Evolutionary conservation across 23 red algal genomes (phyloP), one percentile per base, ranked within the genome.

Genomic region (Gracilaria domingensis): DNA sequence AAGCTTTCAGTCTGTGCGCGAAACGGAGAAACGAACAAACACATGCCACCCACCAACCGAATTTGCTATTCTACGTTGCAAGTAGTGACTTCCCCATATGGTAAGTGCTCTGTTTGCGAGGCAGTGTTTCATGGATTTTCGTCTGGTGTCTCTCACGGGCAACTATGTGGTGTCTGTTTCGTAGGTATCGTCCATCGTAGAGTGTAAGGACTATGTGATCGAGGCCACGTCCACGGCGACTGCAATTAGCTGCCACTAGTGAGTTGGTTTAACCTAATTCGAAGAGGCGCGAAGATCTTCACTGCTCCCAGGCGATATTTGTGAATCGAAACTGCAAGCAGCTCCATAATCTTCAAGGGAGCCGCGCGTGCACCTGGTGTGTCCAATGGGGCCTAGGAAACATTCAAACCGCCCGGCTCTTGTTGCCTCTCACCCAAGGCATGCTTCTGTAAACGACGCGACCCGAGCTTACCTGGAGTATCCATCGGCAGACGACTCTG

Each of bases 41-140:
- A 92, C 32, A 92, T 92, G 89, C 89, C 89, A 13, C 66, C 79
- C 25, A 92, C 89, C 5, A 92, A 92, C 61, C 80, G 78, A 36
- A 65, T 92, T 26, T 92, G 89, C 44, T 92, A 76, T 42, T 42
- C 66, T 0, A 75, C 89, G 4, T 57, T 92, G 44, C 79, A 83
- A 51, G 67, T 84, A 38, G 37, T 92, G 8, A 71, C 59, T 28
- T 67, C 64, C 23, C 79, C 79, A 9, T 77, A 83, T 11, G 79
- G 78, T 36, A 84, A 83, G 39, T 92, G 89, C 53, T 58, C 47
- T 40, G 78, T 92, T 29, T 92, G 89, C 50, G 37, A 56, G 34
- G 89, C 89, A 26, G 64, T 92, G 36, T 92, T 71, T 42, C 87
- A 90, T 37, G 57, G 76, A 1, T 33, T 59, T 21, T 59, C 62